Percentiles rank a stretch among this genome's conserved stretches.
phyloP scores from a whole-genome alignment of 306 rosid species.

The Vigna radiata region DNA sequence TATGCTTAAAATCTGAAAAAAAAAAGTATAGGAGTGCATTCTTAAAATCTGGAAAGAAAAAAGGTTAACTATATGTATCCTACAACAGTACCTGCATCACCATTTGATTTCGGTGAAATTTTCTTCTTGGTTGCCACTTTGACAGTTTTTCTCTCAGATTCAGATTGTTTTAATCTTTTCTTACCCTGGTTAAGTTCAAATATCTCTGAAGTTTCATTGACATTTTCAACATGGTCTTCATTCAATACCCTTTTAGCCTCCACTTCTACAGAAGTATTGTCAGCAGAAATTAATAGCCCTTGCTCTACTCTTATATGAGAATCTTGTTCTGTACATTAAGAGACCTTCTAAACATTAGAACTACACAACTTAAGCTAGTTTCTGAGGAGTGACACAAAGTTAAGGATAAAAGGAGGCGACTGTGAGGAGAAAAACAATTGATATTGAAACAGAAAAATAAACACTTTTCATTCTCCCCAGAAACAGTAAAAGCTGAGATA shows the following conservation, averaged over 20 bases:
- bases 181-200: slow-evolving; percentile 47
- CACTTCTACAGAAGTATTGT: slow-evolving; percentile 44
- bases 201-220: slow-evolving; percentile 50
- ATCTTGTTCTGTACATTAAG: slow-evolving; percentile 59
- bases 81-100: slow-evolving; percentile 61
- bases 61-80: slow-evolving; percentile 29
- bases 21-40: background rate
- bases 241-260: slow-evolving; percentile 42
- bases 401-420: background rate
- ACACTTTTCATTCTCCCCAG: background rate
- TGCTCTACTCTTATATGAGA: slow-evolving; percentile 50
- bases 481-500: slow-evolving; percentile 20
- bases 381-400: background rate
- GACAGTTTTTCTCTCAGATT: slow-evolving; percentile 48
- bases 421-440: background rate
- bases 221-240: slow-evolving; percentile 53
- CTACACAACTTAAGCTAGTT: slow-evolving; percentile 23
- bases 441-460: background rate
- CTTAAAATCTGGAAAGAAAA: too few species aligned
- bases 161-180: slow-evolving; percentile 56
- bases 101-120: slow-evolving; percentile 54
- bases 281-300: slow-evolving; percentile 47
- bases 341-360: slow-evolving; percentile 39
- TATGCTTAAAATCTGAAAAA: too few species aligned
- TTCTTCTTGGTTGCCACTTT: slow-evolving; percentile 53